These are phyloP conservation scores for Metarhizium brunneum DNA, from an alignment of 2,329 filamentous ascomycete species.

Conservation along the genomic window DNA sequence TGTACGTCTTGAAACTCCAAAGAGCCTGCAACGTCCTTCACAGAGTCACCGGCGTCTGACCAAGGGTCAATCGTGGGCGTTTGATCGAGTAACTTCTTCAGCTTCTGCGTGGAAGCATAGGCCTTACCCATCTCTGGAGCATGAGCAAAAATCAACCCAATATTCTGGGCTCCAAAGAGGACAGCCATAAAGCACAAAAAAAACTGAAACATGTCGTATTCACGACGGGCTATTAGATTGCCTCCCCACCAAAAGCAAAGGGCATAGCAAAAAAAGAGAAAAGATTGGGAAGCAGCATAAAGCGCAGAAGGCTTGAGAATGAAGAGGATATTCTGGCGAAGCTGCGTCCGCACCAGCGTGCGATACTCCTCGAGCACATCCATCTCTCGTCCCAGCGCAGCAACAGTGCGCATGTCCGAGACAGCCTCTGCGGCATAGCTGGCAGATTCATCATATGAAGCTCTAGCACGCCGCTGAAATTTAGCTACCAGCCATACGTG, in stretches of 20 bases:
- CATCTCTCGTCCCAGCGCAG: not conserved
- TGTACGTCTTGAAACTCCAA: too few species aligned
- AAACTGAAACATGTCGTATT: conserved; percentile 21
- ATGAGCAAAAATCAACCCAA: too few species aligned
- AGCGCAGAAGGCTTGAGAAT: not conserved
- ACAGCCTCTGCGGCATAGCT: not conserved
- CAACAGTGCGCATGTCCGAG: not conserved
- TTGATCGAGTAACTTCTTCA: not conserved
- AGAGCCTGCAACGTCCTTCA: too few species aligned
- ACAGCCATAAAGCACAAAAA: too few species aligned
- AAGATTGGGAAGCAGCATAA: conserved; percentile 11
- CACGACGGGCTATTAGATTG: conserved; percentile 14
- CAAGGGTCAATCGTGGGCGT: too few species aligned
- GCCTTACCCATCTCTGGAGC: not conserved
- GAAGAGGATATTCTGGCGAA: conserved; percentile 15
- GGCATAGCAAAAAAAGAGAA: conserved; percentile 22
- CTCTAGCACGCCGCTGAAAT: not conserved
- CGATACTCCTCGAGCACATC: not conserved
- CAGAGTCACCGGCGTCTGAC: too few species aligned
- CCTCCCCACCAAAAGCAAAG: conserved; percentile 26
- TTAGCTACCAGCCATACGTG: conserved; percentile 25
- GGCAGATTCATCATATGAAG: not conserved
- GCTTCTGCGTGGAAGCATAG: not conserved
- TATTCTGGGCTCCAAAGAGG: too few species aligned
- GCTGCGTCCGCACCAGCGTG: conserved; percentile 10